A percentile compares a stretch with the other conserved stretches of the same genome.
phyloP scores from a whole-genome alignment of 192 early-diverging fungal genomes.

The Helicostylum pulchrum region DNA sequence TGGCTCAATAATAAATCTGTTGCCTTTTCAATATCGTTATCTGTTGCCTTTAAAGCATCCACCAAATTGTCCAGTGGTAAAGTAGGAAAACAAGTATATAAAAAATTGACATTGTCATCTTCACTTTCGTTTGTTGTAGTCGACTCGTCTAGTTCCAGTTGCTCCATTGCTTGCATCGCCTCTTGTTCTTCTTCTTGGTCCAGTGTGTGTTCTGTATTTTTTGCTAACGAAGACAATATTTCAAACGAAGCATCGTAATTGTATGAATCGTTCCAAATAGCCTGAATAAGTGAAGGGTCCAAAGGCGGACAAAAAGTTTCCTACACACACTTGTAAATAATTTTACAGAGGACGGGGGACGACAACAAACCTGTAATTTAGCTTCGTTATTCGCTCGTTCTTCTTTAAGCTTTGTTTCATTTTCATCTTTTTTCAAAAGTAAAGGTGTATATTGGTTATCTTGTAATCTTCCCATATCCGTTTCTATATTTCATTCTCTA shows the following conservation, averaged over 20 bases:
- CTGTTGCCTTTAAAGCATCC: neutral
- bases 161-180: too few species aligned
- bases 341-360: too few species aligned
- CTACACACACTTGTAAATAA: neutral
- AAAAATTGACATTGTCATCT: slow-evolving; percentile 19
- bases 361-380: neutral
- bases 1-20: slow-evolving; percentile 19
- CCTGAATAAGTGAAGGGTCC: slow-evolving; percentile 23
- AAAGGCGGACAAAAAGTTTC: slow-evolving; percentile 29
- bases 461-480: slow-evolving; percentile 23
- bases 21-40: slow-evolving; percentile 15
- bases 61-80: neutral
- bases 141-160: neutral
- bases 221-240: slow-evolving; percentile 15
- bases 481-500: too few species aligned
- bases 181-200: slow-evolving; percentile 11
- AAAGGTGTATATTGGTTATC: slow-evolving; percentile 20
- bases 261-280: slow-evolving; percentile 29
- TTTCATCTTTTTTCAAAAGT: neutral
- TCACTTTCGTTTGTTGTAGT: neutral
- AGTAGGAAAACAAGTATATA: slow-evolving; percentile 24
- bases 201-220: slow-evolving; percentile 16
- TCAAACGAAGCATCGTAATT: slow-evolving; percentile 16
- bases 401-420: slow-evolving; percentile 5
- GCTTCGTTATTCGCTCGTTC: slow-evolving; percentile 4